phyloP scores from a whole-genome alignment of 2,329 filamentous ascomycete species.

The Ophiostoma triangulosporum region DNA sequence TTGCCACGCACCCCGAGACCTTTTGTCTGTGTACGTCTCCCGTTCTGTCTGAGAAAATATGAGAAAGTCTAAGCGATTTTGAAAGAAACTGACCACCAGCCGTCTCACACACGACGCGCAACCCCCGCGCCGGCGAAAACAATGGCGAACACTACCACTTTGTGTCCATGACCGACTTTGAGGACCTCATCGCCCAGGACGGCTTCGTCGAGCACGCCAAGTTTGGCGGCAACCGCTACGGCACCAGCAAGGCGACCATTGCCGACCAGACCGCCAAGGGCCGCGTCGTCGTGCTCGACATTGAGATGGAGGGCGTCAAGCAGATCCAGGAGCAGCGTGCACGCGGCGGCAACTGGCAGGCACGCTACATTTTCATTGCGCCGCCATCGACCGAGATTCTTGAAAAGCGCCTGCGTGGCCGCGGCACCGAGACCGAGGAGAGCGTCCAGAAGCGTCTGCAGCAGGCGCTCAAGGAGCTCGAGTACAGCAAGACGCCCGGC shows the following conservation, averaged over 20 bases:
- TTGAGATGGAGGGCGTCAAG: slow-evolving; percentile 97
- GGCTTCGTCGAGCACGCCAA: slow-evolving; percentile 77
- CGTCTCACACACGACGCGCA: slow-evolving; percentile 66
- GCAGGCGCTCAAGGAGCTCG: slow-evolving; percentile 63
- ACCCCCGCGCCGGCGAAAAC: slow-evolving; percentile 59
- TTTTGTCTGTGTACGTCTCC: slow-evolving; percentile 21
- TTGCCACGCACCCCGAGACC: slow-evolving; percentile 27
- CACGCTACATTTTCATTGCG: slow-evolving; percentile 73
- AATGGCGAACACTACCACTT: slow-evolving; percentile 76
- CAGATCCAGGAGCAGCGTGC: slow-evolving; percentile 43
- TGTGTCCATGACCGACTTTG: slow-evolving; percentile 52
- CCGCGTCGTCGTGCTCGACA: slow-evolving; percentile 73
- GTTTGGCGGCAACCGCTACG: slow-evolving; percentile 79
- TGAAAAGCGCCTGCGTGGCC: slow-evolving; percentile 58
- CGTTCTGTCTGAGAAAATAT: too few species aligned
- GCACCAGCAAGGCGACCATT: slow-evolving; percentile 59
- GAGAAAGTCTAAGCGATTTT: too few species aligned
- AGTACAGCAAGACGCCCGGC: slow-evolving; percentile 53
- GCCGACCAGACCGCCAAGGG: slow-evolving; percentile 54
- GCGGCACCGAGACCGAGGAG: slow-evolving; percentile 67
- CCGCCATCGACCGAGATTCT: slow-evolving; percentile 64
- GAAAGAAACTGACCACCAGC: too few species aligned
- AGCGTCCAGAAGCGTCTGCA: slow-evolving; percentile 53
- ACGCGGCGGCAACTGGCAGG: slow-evolving; percentile 48
- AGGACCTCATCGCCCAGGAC: slow-evolving; percentile 49